Base-by-base conservation (phyloP, 805 yeast species). In the Pichia exigua region DNA sequence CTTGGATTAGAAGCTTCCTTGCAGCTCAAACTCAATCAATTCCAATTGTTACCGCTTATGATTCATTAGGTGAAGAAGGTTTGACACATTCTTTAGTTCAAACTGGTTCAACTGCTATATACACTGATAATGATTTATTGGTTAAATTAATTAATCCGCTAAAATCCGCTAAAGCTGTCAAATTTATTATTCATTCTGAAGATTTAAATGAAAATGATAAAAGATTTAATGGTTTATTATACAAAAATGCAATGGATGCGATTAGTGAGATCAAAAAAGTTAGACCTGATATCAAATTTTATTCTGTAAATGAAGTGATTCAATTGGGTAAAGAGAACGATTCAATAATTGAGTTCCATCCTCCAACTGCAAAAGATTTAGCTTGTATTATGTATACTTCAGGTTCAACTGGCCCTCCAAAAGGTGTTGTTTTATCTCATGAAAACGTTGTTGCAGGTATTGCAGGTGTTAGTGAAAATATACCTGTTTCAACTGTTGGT, bases 41-140 rank as follows among this genome's bases (percentile, higher is more conserved):
- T 54, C 87, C 98, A 24, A 77, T 86, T 52, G 98, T 90, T 42
- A 94, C 99, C 17, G 98, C 99, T 40, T 94, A 94, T 69, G 97
- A 91, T 68, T 89, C 97, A 43, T 75, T 91, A 58, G 97, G 97
- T 52, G 95, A 89, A 69, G 76, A 77, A 39, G 96, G 96, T 24
- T 76, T 91, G 63, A 85, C 84, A 52, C 95, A 86, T 69, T 90
- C 97, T 3, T 75, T 94, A 63, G 75, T 78, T 42, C 87, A 91
- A 71, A 89, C 98, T 4, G 87, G 76, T 46, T 81, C 96, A 27
- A 74, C 69, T 49, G 95, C 84, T 22, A 74, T 94, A 54, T 89
- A 85, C 69, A 86, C 96, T 45, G 98, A 94, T 66, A 90, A 86
- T 63, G 74, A 78, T 20, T 75, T 91, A 54, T 75, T 94, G 59